phyloP scores from a whole-genome alignment of 352 stramenopile genomes.

The Phytophthora foliorum region DNA sequence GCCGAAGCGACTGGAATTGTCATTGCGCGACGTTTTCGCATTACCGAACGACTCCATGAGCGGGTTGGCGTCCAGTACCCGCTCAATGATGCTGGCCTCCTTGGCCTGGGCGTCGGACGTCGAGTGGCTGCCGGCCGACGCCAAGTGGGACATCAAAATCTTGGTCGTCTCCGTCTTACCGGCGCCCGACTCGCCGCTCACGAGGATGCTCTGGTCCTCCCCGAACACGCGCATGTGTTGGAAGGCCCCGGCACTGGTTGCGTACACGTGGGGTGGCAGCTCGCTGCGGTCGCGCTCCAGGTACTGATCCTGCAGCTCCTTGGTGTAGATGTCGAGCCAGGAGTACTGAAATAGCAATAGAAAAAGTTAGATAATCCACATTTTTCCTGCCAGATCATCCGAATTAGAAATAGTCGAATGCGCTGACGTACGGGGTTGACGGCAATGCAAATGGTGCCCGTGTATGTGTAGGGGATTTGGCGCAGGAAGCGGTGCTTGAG shows the following conservation, averaged over 20 bases:
- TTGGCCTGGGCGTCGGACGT: conserved; percentile 34
- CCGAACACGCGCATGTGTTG: conserved; percentile 88
- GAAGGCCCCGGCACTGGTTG: conserved; percentile 78
- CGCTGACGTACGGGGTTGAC: conserved; percentile 94
- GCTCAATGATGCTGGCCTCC: conserved; percentile 84
- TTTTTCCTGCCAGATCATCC: background rate
- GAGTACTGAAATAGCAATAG: conserved; percentile 75
- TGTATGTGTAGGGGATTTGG: conserved; percentile 96
- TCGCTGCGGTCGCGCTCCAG: conserved; percentile 74
- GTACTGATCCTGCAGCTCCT: conserved; percentile 85
- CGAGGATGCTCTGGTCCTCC: conserved; percentile 86
- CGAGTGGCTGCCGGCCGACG: conserved; percentile 59
- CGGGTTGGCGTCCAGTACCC: conserved; percentile 85
- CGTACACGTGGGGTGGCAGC: conserved; percentile 86
- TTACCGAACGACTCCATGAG: conserved; percentile 97
- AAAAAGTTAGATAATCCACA: too few species aligned
- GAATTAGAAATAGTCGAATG: background rate
- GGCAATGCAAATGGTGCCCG: conserved; percentile 97
- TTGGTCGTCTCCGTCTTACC: conserved; percentile 97
- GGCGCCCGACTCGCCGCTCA: conserved; percentile 91
- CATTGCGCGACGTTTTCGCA: conserved; percentile 96
- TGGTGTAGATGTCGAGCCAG: conserved; percentile 92
- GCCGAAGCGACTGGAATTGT: conserved; percentile 96
- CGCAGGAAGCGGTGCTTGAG: conserved; percentile 89
- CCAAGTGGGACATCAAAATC: conserved; percentile 97